These are phyloP conservation scores for Mycosarcoma maydis DNA, from an alignment of 1,284 basidiomycete species.

Conservation along the genomic window DNA sequence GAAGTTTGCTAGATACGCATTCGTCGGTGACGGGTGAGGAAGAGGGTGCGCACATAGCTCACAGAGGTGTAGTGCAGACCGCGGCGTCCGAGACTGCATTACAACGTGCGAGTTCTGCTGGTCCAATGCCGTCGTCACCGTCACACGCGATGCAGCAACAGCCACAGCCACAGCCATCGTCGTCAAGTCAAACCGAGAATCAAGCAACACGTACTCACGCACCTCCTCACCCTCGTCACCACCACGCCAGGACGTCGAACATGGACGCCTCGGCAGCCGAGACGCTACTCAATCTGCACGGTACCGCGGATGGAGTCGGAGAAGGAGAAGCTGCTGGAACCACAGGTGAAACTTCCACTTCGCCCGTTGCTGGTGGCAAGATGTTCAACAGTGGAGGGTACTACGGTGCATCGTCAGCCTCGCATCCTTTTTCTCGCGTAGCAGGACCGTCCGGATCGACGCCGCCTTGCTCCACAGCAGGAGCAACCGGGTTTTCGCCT, in stretches of 20 bases:
- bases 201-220: background rate
- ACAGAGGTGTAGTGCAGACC: conserved; percentile 8
- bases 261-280: conserved; percentile 39
- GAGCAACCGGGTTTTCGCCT: conserved; percentile 22
- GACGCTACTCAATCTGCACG: conserved; percentile 39
- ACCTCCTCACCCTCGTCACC: background rate
- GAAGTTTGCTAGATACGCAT: conserved; percentile 18
- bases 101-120: conserved; percentile 12
- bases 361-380: conserved; percentile 1
- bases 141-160: background rate
- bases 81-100: background rate
- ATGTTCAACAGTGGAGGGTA: conserved; percentile 6
- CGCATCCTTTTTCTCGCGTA: conserved; percentile 5
- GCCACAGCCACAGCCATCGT: background rate
- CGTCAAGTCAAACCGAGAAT: background rate
- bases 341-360: conserved; percentile 5
- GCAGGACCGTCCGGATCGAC: conserved; percentile 2
- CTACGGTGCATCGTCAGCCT: conserved; percentile 1
- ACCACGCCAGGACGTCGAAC: conserved; percentile 10
- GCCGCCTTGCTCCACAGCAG: conserved; percentile 1
- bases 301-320: background rate
- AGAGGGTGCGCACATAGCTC: background rate
- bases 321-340: background rate
- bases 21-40: background rate
- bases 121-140: conserved; percentile 1